A percentile compares a stretch with the other conserved stretches of the same genome.
Evolutionary conservation across 805 yeast genomes (phyloP).

Genomic region (Spencermartinsiella europaea): DNA sequence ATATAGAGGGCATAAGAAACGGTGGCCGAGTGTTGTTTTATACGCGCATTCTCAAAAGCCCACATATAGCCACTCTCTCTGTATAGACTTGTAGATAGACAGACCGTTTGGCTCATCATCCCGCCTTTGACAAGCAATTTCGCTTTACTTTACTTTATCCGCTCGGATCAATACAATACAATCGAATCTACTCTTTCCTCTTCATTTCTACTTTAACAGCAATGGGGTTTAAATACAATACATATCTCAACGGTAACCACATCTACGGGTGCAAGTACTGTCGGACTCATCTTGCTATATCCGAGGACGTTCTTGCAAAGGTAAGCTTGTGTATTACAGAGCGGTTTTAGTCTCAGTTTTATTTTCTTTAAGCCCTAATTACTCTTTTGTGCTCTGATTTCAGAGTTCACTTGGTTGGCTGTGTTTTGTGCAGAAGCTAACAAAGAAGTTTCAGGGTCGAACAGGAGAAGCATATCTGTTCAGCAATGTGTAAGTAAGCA

Average conservation of each 20-base stretch:
- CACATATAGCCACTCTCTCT: too few species aligned
- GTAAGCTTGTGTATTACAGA: slow-evolving; percentile 19
- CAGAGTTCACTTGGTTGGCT: too few species aligned
- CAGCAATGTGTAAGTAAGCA: slow-evolving; percentile 37
- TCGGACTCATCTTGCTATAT: slow-evolving; percentile 38
- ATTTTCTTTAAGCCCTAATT: neutral
- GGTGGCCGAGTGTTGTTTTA: too few species aligned
- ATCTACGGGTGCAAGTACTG: slow-evolving; percentile 39
- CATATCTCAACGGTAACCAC: slow-evolving; percentile 32
- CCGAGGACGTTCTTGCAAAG: slow-evolving; percentile 35
- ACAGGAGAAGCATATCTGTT: slow-evolving; percentile 57
- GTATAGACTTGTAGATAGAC: too few species aligned
- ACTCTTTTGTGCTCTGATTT: neutral
- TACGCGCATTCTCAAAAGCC: too few species aligned
- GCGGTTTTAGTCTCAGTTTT: neutral
- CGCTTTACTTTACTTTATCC: too few species aligned
- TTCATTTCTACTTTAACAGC: too few species aligned
- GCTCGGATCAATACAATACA: too few species aligned
- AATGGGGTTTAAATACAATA: slow-evolving; percentile 47
- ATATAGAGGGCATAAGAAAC: too few species aligned
- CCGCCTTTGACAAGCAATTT: too few species aligned
- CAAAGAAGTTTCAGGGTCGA: slow-evolving; percentile 45
- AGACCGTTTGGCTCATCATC: too few species aligned
- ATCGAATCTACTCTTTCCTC: neutral
- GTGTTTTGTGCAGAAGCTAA: neutral